A percentile compares a stretch with the other conserved stretches of the same genome.
These are phyloP conservation scores for Solanum bukasovii DNA, from an alignment of 257 asterid genomes.

Conservation along the genomic window DNA sequence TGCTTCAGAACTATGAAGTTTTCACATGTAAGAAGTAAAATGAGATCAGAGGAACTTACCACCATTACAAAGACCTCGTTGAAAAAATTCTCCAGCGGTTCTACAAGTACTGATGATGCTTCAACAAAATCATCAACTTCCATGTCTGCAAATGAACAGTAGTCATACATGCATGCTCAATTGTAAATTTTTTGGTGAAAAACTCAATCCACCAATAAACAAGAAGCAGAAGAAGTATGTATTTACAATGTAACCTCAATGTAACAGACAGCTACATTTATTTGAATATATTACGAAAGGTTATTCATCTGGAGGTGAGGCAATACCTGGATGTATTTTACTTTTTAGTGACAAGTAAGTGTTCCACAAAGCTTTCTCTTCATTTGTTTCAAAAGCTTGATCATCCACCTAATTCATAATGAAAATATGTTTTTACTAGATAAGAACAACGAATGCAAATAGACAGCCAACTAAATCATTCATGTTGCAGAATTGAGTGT, in stretches of 20 bases:
- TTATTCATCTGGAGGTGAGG: background rate
- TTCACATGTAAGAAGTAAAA: background rate
- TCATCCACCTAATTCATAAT: conserved; percentile 61
- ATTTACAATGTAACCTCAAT: background rate
- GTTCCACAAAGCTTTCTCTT: conserved; percentile 79
- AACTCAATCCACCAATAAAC: background rate
- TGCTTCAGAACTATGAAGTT: background rate
- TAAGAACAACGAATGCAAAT: background rate
- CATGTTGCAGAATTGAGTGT: background rate
- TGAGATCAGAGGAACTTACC: conserved; percentile 42
- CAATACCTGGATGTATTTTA: conserved; percentile 58
- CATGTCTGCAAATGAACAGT: conserved; percentile 40
- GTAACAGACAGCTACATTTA: background rate
- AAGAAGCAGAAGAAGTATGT: background rate
- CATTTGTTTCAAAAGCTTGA: conserved; percentile 60
- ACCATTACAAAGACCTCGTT: conserved; percentile 85
- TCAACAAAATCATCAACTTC: conserved; percentile 88
- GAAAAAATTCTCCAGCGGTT: conserved; percentile 85
- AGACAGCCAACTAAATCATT: background rate
- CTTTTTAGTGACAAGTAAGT: conserved; percentile 53
- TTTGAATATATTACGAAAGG: background rate
- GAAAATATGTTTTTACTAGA: background rate
- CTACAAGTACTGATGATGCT: conserved; percentile 48
- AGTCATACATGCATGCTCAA: background rate
- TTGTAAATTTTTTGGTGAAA: background rate